Evolutionary conservation across 257 asterid species (phyloP).

Genomic region (Echium plantagineum): DNA sequence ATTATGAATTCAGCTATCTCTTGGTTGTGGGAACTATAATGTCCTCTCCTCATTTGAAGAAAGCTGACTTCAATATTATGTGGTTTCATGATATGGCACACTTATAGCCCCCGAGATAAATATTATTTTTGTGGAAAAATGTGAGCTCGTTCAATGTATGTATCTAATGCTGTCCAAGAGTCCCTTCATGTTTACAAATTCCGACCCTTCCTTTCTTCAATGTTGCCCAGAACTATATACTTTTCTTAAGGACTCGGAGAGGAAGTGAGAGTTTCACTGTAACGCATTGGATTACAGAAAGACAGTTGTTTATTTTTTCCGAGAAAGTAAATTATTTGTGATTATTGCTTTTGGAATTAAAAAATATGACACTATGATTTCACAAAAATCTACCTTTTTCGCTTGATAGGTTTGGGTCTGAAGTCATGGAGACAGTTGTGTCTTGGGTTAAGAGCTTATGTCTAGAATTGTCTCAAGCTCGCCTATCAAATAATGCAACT

Average conservation of each 20-base stretch:
- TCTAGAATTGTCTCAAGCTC: conserved; percentile 53
- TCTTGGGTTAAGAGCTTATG: conserved; percentile 82
- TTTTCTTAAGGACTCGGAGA: background rate
- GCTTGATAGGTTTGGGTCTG: conserved; percentile 76
- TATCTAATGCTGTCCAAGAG: too few species aligned
- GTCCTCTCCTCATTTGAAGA: background rate
- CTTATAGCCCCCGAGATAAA: background rate
- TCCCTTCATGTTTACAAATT: too few species aligned
- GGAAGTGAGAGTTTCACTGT: background rate
- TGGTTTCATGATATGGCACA: background rate
- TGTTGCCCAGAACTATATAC: too few species aligned
- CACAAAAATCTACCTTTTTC: background rate
- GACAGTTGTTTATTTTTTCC: background rate
- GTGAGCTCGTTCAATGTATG: too few species aligned
- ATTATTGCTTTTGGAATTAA: background rate
- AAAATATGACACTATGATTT: background rate
- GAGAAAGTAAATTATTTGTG: too few species aligned
- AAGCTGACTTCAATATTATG: background rate
- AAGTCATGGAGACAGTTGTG: conserved; percentile 84
- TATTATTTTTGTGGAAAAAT: too few species aligned
- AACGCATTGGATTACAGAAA: background rate
- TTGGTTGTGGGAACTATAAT: background rate
- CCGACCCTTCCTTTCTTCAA: too few species aligned
- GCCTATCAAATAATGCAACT: conserved; percentile 48
- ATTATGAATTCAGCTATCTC: background rate